These are phyloP conservation scores for Daldinia decipiens DNA, from an alignment of 495 filamentous ascomycete species.

Conservation along the genomic window DNA sequence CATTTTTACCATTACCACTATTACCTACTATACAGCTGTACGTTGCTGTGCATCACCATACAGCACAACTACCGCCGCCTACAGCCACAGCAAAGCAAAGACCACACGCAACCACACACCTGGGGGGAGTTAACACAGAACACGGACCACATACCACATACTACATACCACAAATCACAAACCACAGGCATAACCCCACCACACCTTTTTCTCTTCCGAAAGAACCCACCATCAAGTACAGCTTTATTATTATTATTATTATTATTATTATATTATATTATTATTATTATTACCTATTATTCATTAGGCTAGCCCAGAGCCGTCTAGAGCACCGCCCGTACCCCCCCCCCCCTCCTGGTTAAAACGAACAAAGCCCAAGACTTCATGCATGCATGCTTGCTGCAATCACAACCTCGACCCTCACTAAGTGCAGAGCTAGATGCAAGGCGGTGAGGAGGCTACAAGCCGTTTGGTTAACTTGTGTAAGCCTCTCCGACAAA, in stretches of 20 bases:
- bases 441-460: conserved; percentile 48
- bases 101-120: conserved; percentile 2
- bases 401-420: conserved; percentile 44
- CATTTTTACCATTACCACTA: neutral
- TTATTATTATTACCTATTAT: conserved; percentile 27
- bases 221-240: conserved; percentile 38
- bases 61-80: conserved; percentile 2
- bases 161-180: conserved; percentile 15
- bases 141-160: conserved; percentile 14
- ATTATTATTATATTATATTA: conserved; percentile 34
- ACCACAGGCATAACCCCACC: conserved; percentile 38
- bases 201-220: conserved; percentile 30
- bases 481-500: conserved; percentile 47
- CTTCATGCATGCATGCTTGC: conserved; percentile 42
- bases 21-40: neutral
- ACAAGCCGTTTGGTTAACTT: conserved; percentile 44
- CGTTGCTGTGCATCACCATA: neutral
- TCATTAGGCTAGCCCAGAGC: conserved; percentile 43
- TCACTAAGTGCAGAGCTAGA: conserved; percentile 42
- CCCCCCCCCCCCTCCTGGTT: conserved; percentile 27
- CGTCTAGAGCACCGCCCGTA: conserved; percentile 30
- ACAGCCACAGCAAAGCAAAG: conserved; percentile 25
- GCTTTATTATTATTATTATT: conserved; percentile 36
- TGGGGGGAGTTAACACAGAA: conserved; percentile 5
- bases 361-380: conserved; percentile 24